A percentile compares a stretch with the other conserved stretches of the same genome.
phyloP scores from a whole-genome alignment of 495 filamentous ascomycete species.

The Tuber microsphaerosporum region DNA sequence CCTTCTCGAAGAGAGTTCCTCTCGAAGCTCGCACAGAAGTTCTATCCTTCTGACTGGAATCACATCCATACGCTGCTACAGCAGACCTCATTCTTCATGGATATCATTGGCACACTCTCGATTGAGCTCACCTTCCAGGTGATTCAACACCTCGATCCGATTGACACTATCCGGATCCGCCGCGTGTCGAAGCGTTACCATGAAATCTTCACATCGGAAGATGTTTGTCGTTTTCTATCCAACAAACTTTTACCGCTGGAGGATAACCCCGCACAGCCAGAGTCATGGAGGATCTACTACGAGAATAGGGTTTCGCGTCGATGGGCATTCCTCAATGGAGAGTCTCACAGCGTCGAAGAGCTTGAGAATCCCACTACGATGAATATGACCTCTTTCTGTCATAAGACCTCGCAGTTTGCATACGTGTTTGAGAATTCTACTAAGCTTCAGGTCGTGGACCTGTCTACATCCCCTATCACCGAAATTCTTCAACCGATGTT shows the following conservation, averaged over 20 bases:
- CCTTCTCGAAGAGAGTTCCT: slow-evolving; percentile 22
- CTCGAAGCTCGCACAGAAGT: slow-evolving; percentile 14
- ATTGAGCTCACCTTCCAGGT: slow-evolving; percentile 26
- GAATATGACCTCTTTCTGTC: slow-evolving; percentile 1
- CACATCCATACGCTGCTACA: slow-evolving; percentile 21
- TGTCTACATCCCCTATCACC: slow-evolving; percentile 11
- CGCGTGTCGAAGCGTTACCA: slow-evolving; percentile 24
- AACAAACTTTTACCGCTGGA: slow-evolving; percentile 14
- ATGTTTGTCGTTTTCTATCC: slow-evolving; percentile 22
- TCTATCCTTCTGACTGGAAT: slow-evolving; percentile 29
- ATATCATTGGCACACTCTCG: slow-evolving; percentile 24
- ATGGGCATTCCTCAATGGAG: slow-evolving; percentile 5
- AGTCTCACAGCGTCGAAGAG: slow-evolving; percentile 15
- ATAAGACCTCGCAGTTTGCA: slow-evolving; percentile 8
- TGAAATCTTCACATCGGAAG: slow-evolving; percentile 23
- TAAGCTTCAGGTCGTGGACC: slow-evolving; percentile 12
- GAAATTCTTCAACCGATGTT: slow-evolving; percentile 9
- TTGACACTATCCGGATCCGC: slow-evolving; percentile 21
- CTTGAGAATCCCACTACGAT: neutral
- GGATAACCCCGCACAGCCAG: neutral
- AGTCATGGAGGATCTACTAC: slow-evolving; percentile 10
- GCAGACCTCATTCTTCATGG: slow-evolving; percentile 20
- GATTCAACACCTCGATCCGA: slow-evolving; percentile 17
- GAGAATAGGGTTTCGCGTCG: slow-evolving; percentile 26
- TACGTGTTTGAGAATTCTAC: slow-evolving; percentile 5